Percentiles rank a stretch among this genome's conserved stretches.
Conservation (phyloP, 176 grass and related monocot species). For the Carex myosuroides region DNA sequence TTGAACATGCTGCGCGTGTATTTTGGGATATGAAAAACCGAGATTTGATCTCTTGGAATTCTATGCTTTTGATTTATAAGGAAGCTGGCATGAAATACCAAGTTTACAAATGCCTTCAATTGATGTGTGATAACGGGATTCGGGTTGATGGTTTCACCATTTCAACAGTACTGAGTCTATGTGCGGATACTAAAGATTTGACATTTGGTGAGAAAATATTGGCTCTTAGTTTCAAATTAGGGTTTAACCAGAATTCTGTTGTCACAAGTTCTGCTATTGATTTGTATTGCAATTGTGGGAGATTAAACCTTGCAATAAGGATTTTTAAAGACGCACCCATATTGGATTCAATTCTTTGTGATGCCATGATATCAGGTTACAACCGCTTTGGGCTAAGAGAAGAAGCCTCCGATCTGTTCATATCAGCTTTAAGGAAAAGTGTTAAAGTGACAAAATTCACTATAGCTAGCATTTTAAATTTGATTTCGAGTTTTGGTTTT, state of each 20-base stretch:
- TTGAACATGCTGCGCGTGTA: constrained; percentile 27
- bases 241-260: constrained; percentile 55
- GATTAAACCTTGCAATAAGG: constrained; percentile 40
- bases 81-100: constrained; percentile 23
- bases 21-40: constrained; percentile 45
- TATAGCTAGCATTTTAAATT: constrained; percentile 62
- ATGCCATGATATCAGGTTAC: constrained; percentile 64
- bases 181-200: constrained; percentile 40
- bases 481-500: constrained; percentile 58
- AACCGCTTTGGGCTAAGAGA: constrained; percentile 49
- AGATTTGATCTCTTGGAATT: constrained; percentile 68
- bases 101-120: constrained; percentile 45
- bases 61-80: constrained; percentile 54
- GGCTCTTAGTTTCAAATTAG: constrained; percentile 53
- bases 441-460: constrained; percentile 66
- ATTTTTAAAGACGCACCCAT: constrained; percentile 39
- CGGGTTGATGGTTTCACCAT: constrained; percentile 49
- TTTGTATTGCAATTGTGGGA: constrained; percentile 56
- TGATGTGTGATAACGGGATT: constrained; percentile 42
- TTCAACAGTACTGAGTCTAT: constrained; percentile 47
- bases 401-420: constrained; percentile 52
- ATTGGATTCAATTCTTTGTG: constrained; percentile 63
- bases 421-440: constrained; percentile 40
- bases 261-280: constrained; percentile 60
- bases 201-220: constrained; percentile 63